phyloP scores from a whole-genome alignment of 148 eudicot species.

The Simmondsia chinensis region DNA sequence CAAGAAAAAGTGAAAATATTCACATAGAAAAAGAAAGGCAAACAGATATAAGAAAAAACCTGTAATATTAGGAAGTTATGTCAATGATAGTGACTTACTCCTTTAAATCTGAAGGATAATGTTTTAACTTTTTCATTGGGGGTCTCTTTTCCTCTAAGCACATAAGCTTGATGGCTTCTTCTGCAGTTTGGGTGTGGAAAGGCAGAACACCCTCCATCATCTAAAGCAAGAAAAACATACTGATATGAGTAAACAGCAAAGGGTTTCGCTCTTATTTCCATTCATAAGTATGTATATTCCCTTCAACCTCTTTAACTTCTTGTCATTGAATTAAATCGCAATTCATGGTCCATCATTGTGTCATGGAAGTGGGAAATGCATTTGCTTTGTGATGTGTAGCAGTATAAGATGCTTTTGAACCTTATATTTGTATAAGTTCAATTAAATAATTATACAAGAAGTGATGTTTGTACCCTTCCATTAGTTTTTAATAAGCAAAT shows the following conservation, averaged over 20 bases:
- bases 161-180: constrained; percentile 60
- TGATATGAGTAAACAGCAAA: constrained; percentile 1
- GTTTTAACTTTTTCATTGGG: constrained; percentile 57
- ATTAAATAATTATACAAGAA: too few species aligned
- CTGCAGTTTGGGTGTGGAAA: constrained; percentile 66
- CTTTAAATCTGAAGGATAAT: constrained; percentile 74
- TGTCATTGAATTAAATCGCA: too few species aligned
- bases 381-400: too few species aligned
- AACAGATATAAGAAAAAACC: neutral
- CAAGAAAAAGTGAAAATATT: neutral
- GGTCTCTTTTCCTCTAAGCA: constrained; percentile 81
- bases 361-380: too few species aligned
- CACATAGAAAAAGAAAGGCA: neutral
- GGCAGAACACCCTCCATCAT: constrained; percentile 90
- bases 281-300: too few species aligned
- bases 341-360: too few species aligned
- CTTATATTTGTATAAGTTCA: too few species aligned
- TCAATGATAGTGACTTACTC: constrained; percentile 56
- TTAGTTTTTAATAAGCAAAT: too few species aligned
- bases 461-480: too few species aligned
- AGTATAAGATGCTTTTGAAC: too few species aligned
- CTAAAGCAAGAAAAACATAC: constrained; percentile 20
- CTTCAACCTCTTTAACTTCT: too few species aligned
- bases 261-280: too few species aligned
- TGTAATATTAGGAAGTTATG: neutral